Conservation (phyloP, 495 filamentous ascomycete species). For the Diplogelasinospora grovesii region DNA sequence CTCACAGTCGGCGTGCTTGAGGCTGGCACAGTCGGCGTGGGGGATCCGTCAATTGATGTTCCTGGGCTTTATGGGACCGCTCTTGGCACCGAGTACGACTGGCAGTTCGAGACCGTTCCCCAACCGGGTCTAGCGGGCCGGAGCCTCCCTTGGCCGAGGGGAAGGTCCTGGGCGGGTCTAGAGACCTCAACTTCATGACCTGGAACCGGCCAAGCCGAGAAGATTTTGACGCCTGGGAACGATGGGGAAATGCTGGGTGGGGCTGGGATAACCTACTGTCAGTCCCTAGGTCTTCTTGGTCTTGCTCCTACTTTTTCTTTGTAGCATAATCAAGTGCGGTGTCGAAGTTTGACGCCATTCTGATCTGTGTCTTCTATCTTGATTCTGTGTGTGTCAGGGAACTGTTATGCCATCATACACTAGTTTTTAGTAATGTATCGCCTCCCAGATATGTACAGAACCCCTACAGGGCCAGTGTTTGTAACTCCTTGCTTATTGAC, state of each 20-base stretch:
- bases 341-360: too few relatives aligned
- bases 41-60: slow-evolving; percentile 38
- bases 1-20: slow-evolving; percentile 48
- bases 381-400: too few relatives aligned
- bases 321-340: too few relatives aligned
- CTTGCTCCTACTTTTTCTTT: not conserved
- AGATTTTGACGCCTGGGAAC: slow-evolving; percentile 54
- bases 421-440: too few relatives aligned
- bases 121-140: slow-evolving; percentile 36
- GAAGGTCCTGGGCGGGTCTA: slow-evolving; percentile 46
- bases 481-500: too few relatives aligned
- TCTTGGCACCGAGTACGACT: slow-evolving; percentile 45
- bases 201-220: slow-evolving; percentile 48
- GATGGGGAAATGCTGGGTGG: slow-evolving; percentile 51
- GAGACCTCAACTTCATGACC: slow-evolving; percentile 42
- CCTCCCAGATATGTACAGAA: too few relatives aligned
- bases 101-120: slow-evolving; percentile 41
- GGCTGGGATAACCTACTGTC: slow-evolving; percentile 46
- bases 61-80: slow-evolving; percentile 30
- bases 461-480: too few relatives aligned
- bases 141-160: slow-evolving; percentile 33
- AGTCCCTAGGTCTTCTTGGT: slow-evolving; percentile 17
- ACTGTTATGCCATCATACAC: too few relatives aligned
- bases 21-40: slow-evolving; percentile 38
- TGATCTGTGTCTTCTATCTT: too few relatives aligned